phyloP scores from a whole-genome alignment of 805 yeast genomes.

The Torulaspora franciscae region DNA sequence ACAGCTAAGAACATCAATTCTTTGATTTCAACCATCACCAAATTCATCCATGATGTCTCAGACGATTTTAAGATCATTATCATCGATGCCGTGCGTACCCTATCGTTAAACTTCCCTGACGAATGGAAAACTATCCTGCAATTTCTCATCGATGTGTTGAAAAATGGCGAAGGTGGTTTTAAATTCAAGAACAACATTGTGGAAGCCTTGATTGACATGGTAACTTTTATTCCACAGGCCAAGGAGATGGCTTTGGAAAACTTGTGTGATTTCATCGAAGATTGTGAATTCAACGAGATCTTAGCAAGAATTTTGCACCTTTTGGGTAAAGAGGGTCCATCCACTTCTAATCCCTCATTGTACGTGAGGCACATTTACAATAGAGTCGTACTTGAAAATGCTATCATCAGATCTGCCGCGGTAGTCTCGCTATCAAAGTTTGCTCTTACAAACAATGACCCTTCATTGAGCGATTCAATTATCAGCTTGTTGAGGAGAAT shows the following conservation, averaged over 20 bases:
- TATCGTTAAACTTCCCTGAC: constrained; percentile 88
- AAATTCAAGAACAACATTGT: constrained; percentile 80
- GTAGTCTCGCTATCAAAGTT: constrained; percentile 88
- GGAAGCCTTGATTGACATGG: constrained; percentile 88
- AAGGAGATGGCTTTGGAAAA: constrained; percentile 78
- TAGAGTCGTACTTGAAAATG: constrained; percentile 92
- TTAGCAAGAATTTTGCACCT: constrained; percentile 89
- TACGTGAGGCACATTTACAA: constrained; percentile 95
- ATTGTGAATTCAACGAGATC: constrained; percentile 92
- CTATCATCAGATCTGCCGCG: constrained; percentile 93
- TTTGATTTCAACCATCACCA: constrained; percentile 78
- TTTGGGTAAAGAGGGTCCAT: constrained; percentile 92
- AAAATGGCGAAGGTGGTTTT: constrained; percentile 82
- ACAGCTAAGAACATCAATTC: constrained; percentile 85
- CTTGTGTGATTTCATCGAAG: constrained; percentile 95
- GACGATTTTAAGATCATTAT: constrained; percentile 95
- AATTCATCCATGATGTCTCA: constrained; percentile 86
- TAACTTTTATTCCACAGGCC: constrained; percentile 78
- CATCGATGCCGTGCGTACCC: constrained; percentile 87
- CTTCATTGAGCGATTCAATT: constrained; percentile 60
- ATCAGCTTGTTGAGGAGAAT: constrained; percentile 75
- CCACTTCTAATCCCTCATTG: constrained; percentile 75
- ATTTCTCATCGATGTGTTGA: constrained; percentile 76
- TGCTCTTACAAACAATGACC: constrained; percentile 69
- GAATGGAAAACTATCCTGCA: constrained; percentile 78